A percentile compares a stretch with the other conserved stretches of the same genome.
Evolutionary conservation across 2,329 filamentous ascomycete genomes (phyloP).

Genomic region (Coleophoma crateriformis): DNA sequence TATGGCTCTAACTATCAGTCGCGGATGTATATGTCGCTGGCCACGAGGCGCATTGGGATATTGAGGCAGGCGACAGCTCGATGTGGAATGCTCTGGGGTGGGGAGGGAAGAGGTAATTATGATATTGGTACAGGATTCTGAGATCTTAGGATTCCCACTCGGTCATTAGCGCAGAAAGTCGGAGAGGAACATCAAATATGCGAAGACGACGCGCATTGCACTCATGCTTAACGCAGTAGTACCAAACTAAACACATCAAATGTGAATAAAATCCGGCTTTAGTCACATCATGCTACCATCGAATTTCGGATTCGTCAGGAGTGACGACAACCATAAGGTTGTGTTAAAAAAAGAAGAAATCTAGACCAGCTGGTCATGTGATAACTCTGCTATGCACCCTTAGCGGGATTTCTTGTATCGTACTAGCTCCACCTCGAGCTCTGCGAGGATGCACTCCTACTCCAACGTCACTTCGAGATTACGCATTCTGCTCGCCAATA

Average conservation of each 20-base stretch:
- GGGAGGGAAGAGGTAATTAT: conserved; percentile 3
- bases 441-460: not conserved
- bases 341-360: too few relatives aligned
- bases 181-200: not conserved
- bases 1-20: conserved; percentile 9
- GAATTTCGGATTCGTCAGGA: too few relatives aligned
- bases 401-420: too few relatives aligned
- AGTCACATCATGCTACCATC: too few relatives aligned
- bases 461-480: conserved; percentile 11
- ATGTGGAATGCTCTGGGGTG: conserved; percentile 11
- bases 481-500: not conserved
- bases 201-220: not conserved
- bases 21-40: conserved; percentile 6
- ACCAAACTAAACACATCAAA: not conserved
- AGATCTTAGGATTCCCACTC: conserved; percentile 9
- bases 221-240: not conserved
- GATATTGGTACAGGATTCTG: not conserved
- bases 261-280: too few relatives aligned
- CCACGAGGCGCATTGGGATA: conserved; percentile 15
- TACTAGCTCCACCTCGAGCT: not conserved
- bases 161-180: not conserved
- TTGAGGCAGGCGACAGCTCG: conserved; percentile 5
- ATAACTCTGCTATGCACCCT: too few relatives aligned
- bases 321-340: too few relatives aligned
- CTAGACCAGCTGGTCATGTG: too few relatives aligned